Base-by-base conservation (phyloP, 371 early-diverging fungal genomes). In the Zychaea mexicana region DNA sequence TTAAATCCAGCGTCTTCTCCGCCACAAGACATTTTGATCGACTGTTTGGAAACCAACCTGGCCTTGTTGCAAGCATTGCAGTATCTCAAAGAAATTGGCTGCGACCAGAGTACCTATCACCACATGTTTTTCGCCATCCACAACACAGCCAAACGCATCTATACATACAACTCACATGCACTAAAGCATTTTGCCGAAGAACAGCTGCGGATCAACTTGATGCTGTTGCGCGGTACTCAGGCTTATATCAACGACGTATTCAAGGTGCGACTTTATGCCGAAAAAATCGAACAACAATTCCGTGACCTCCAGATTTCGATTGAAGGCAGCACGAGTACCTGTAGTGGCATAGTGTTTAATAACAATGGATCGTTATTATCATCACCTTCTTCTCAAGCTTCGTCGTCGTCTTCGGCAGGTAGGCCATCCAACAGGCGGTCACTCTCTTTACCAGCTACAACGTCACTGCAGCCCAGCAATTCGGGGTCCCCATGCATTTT, bases 51-150 rank as follows among this genome's bases (percentile, higher is more conserved):
- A 21, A 73, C 79, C 12, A 81, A 73, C 45, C 31, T 78, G 39
- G 66, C 71, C 7, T 21, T 81, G 0, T 45, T 81, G 4, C 72
- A 71, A 56, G 62, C 74, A 0, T 52, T 81, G 1, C 66, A 70
- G 4, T 58, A 77, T 27, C 62, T 81, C 13, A 73, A 68, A 33
- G 60, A 65, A 1, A 28, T 66, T 0, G 79, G 77, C 0, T 81
- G 82, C n/a, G 82, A 81, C 30, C 82, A 78, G 47, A 78, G 82
- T 55, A 81, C 82, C 0, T 81, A 81, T 21, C 82, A 78, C 22
- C 76, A 81, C 58, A 77, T 81, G 82, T 81, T 78, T 57, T 75
- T 77, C 42, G 77, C 82, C 1, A 81, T 81, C 31, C 77, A 81
- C 58, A 78, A 72, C 21, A 67, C 76, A 3, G 77, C 82, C 5